Evolutionary conservation across 2,329 filamentous ascomycete species (phyloP).

Genomic region (Botryotinia narcissicola): DNA sequence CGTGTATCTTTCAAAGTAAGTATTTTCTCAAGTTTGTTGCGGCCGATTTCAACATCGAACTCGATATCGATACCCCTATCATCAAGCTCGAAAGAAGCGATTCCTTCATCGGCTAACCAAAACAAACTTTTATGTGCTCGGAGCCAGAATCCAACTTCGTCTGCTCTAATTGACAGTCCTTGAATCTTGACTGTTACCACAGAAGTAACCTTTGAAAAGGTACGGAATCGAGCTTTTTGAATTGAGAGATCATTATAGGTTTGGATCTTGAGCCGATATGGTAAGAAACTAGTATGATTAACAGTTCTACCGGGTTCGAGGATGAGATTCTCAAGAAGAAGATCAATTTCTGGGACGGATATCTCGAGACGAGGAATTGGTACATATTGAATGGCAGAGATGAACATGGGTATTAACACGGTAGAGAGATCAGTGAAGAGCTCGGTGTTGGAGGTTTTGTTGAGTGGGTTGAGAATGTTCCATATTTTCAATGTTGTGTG

Average conservation of each 20-base stretch:
- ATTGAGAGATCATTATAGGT: slow-evolving; percentile 86
- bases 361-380: slow-evolving; percentile 90
- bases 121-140: slow-evolving; percentile 74
- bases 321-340: slow-evolving; percentile 86
- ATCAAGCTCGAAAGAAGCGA: slow-evolving; percentile 82
- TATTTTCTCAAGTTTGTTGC: slow-evolving; percentile 75
- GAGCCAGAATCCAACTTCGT: slow-evolving; percentile 88
- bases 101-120: slow-evolving; percentile 75
- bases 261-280: slow-evolving; percentile 76
- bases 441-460: slow-evolving; percentile 64
- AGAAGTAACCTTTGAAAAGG: slow-evolving; percentile 61
- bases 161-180: slow-evolving; percentile 78
- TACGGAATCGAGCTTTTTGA: slow-evolving; percentile 70
- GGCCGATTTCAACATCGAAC: slow-evolving; percentile 79
- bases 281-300: slow-evolving; percentile 84
- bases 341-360: slow-evolving; percentile 76
- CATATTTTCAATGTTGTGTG: slow-evolving; percentile 66
- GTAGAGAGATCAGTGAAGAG: slow-evolving; percentile 74
- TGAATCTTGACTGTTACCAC: slow-evolving; percentile 75
- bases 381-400: slow-evolving; percentile 78
- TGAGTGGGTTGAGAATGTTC: slow-evolving; percentile 64
- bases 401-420: slow-evolving; percentile 74
- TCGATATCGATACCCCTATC: slow-evolving; percentile 83
- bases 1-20: slow-evolving; percentile 72
- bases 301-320: slow-evolving; percentile 83